Conservation (phyloP, 257 asterid genomes). For the Coffea canephora region DNA sequence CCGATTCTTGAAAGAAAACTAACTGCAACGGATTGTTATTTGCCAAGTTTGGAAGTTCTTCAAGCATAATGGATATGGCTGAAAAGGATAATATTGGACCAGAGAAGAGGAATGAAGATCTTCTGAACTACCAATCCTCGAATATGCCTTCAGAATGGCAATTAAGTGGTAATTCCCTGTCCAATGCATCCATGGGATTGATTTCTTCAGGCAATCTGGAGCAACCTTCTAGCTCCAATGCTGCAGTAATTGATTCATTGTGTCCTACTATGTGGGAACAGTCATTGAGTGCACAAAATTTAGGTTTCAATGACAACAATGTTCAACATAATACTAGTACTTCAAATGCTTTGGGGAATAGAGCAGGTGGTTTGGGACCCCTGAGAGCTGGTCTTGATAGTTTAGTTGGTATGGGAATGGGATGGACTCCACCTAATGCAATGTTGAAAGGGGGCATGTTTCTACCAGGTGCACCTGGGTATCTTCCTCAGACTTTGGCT, state of each 20-base stretch:
- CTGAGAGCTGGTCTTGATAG: slow-evolving; percentile 31
- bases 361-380: slow-evolving; percentile 26
- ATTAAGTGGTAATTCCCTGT: slow-evolving; percentile 39
- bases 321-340: slow-evolving; percentile 38
- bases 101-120: slow-evolving; percentile 43
- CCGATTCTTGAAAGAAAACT: slow-evolving; percentile 23
- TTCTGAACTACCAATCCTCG: slow-evolving; percentile 41
- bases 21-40: slow-evolving; percentile 16
- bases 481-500: slow-evolving; percentile 59
- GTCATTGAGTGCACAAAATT: slow-evolving; percentile 36
- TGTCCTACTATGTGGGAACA: slow-evolving; percentile 66
- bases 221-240: slow-evolving; percentile 45
- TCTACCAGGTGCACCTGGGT: slow-evolving; percentile 47
- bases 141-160: slow-evolving; percentile 63
- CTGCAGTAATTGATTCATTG: slow-evolving; percentile 52
- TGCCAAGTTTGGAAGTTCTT: not conserved
- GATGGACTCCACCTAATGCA: slow-evolving; percentile 44
- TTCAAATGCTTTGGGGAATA: slow-evolving; percentile 27
- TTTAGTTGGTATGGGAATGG: slow-evolving; percentile 32
- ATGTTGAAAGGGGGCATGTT: slow-evolving; percentile 58
- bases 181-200: slow-evolving; percentile 46
- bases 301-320: slow-evolving; percentile 54
- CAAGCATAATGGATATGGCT: slow-evolving; percentile 40
- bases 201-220: slow-evolving; percentile 40
- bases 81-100: slow-evolving; percentile 48